Evolutionary conservation across 108 stramenopile species (phyloP).

Genomic region (Skeletonema marinoi): DNA sequence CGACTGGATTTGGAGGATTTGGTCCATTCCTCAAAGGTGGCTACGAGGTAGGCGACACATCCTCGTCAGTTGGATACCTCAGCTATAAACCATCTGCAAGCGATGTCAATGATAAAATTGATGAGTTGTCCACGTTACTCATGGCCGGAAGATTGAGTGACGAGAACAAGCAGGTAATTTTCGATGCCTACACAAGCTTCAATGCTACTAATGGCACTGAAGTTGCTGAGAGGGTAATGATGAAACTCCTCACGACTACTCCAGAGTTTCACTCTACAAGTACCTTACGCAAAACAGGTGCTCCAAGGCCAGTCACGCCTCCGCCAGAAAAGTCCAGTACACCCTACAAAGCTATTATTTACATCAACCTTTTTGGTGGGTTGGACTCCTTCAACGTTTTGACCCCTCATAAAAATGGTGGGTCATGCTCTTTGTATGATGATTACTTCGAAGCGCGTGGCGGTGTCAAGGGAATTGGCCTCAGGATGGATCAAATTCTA

Average conservation of each 20-base stretch:
- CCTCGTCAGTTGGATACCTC: conserved; percentile 35
- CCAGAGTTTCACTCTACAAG: conserved; percentile 60
- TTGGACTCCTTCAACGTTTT: conserved; percentile 55
- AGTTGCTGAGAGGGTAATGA: conserved; percentile 28
- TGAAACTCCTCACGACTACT: conserved; percentile 34
- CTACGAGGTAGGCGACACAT: conserved; percentile 23
- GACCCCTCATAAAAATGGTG: conserved; percentile 24
- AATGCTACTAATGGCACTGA: conserved; percentile 14
- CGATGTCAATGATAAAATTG: conserved; percentile 31
- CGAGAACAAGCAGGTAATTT: conserved; percentile 21
- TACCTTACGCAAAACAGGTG: conserved; percentile 31
- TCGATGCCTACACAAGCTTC: conserved; percentile 36
- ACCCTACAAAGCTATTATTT: conserved; percentile 53
- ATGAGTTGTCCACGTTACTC: conserved; percentile 62
- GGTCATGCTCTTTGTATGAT: conserved; percentile 23
- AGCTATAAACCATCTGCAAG: conserved; percentile 6
- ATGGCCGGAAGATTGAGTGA: conserved; percentile 61
- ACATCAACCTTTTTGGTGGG: conserved; percentile 42
- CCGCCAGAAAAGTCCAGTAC: conserved; percentile 26
- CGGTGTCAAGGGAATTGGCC: conserved; percentile 27
- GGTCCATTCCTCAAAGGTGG: conserved; percentile 13
- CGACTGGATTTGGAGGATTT: conserved; percentile 30
- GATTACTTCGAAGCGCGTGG: conserved; percentile 47
- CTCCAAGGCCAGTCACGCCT: conserved; percentile 29
- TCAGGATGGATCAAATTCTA: conserved; percentile 32